phyloP scores from a whole-genome alignment of 495 filamentous ascomycete genomes.

The Coniosporium apollinis region DNA sequence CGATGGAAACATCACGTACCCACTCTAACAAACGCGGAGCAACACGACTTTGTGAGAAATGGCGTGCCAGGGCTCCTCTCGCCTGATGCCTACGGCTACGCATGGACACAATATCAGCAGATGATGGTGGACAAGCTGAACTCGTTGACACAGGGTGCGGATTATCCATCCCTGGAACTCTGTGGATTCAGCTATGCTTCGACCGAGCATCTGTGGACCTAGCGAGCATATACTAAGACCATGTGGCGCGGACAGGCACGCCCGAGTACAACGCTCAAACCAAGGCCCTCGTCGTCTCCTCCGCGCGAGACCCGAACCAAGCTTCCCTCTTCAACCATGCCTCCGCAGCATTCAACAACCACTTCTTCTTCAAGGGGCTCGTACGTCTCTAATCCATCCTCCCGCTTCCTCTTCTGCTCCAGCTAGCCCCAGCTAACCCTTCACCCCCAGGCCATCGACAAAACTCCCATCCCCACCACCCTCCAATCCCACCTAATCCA shows the following conservation, averaged over 20 bases:
- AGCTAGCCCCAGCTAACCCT: not conserved
- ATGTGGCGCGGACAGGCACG: too few species aligned
- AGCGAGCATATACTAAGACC: too few species aligned
- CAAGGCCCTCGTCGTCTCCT: conserved; percentile 53
- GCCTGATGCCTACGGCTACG: conserved; percentile 44
- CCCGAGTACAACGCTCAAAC: conserved; percentile 37
- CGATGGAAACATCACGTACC: conserved; percentile 7
- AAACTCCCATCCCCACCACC: conserved; percentile 4
- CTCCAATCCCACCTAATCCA: conserved; percentile 35
- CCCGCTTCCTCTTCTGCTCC: not conserved
- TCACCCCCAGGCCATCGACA: not conserved
- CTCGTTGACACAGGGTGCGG: conserved; percentile 51
- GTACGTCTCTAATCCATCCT: conserved; percentile 20
- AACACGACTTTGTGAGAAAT: conserved; percentile 31
- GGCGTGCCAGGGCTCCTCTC: conserved; percentile 55
- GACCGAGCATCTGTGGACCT: too few species aligned
- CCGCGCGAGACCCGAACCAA: conserved; percentile 57
- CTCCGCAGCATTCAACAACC: conserved; percentile 91
- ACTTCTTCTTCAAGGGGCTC: conserved; percentile 74
- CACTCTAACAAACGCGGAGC: conserved; percentile 31
- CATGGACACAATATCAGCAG: conserved; percentile 72
- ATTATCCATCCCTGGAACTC: conserved; percentile 8
- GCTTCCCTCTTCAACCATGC: conserved; percentile 87
- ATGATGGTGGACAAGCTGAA: conserved; percentile 62
- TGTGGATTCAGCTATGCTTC: too few species aligned